phyloP scores from a whole-genome alignment of 495 filamentous ascomycete genomes.

The Sporormia fimetaria region DNA sequence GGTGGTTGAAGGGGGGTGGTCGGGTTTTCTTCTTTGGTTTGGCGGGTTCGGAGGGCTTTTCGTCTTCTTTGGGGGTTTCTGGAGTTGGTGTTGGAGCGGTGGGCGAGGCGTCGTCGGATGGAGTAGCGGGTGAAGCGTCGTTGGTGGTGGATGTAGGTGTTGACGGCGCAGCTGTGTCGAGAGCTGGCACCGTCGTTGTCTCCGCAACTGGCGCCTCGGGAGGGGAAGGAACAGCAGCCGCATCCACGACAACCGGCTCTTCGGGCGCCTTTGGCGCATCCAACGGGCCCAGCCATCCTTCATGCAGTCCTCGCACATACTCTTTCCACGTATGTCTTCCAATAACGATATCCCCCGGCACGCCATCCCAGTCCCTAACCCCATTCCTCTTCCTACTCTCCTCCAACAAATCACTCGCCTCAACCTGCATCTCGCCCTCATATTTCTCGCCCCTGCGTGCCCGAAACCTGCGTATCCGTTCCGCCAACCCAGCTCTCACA shows the following conservation, averaged over 20 bases:
- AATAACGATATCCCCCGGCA: slow-evolving; percentile 74
- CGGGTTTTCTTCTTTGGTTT: slow-evolving; percentile 44
- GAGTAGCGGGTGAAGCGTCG: not conserved
- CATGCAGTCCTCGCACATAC: slow-evolving; percentile 84
- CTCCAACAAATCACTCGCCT: slow-evolving; percentile 27
- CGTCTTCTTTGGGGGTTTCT: slow-evolving; percentile 32
- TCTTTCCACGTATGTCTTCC: slow-evolving; percentile 96
- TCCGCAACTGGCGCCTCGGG: not conserved
- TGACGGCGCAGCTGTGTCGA: not conserved
- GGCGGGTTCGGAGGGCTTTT: no score
- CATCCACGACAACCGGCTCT: slow-evolving; percentile 4
- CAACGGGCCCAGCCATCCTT: slow-evolving; percentile 90
- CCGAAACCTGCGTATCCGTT: slow-evolving; percentile 62
- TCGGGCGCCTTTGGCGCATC: slow-evolving; percentile 36
- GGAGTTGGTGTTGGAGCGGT: slow-evolving; percentile 33
- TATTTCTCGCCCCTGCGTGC: slow-evolving; percentile 43
- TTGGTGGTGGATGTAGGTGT: not conserved
- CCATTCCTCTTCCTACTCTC: slow-evolving; percentile 36
- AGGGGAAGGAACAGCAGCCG: not conserved
- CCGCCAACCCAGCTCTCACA: slow-evolving; percentile 67
- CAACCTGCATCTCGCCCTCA: slow-evolving; percentile 40
- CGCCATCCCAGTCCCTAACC: slow-evolving; percentile 57
- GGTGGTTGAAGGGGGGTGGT: slow-evolving; percentile 54
- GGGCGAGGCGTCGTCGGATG: slow-evolving; percentile 30
- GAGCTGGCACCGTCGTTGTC: not conserved